A percentile compares a stretch with the other conserved stretches of the same genome.
phyloP scores from a whole-genome alignment of 345 rosid species.

The Salix suchowensis region DNA sequence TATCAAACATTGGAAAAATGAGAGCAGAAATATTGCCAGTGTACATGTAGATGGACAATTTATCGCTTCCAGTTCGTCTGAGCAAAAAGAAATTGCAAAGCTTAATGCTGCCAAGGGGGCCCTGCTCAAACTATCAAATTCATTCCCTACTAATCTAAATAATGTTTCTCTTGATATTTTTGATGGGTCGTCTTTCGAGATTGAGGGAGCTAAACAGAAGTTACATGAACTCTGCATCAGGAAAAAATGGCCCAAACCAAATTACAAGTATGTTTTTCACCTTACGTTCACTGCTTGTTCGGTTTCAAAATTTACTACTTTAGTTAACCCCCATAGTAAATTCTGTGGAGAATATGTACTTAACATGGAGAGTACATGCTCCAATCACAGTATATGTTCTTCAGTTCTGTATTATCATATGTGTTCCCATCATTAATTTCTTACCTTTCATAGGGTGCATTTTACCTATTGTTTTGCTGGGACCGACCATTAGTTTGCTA shows the following conservation, averaged over 20 bases:
- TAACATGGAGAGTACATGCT: no score
- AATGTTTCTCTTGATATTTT: slow-evolving; percentile 1
- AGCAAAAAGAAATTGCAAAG: slow-evolving; percentile 62
- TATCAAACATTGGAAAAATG: slow-evolving; percentile 37
- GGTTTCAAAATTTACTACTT: no score
- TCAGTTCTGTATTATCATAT: not conserved
- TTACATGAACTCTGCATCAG: slow-evolving; percentile 49
- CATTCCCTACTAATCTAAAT: slow-evolving; percentile 9
- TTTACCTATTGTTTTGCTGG: not conserved
- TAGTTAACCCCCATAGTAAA: not conserved
- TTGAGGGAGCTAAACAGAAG: slow-evolving; percentile 59
- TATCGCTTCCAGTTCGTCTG: slow-evolving; percentile 49
- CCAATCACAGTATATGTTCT: no score
- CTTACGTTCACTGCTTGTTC: not conserved
- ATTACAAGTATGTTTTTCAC: slow-evolving; percentile 42
- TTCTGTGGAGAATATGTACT: not conserved
- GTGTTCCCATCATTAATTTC: not conserved
- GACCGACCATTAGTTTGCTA: not conserved
- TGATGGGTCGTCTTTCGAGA: slow-evolving; percentile 17
- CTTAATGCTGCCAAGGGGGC: slow-evolving; percentile 63
- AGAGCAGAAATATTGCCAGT: slow-evolving; percentile 31
- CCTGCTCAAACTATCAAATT: slow-evolving; percentile 35
- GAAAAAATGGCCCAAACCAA: slow-evolving; percentile 67
- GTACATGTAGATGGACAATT: slow-evolving; percentile 49
- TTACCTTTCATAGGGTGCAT: not conserved